phyloP scores from a whole-genome alignment of 352 stramenopile genomes.

The Globisporangium echinulatum region DNA sequence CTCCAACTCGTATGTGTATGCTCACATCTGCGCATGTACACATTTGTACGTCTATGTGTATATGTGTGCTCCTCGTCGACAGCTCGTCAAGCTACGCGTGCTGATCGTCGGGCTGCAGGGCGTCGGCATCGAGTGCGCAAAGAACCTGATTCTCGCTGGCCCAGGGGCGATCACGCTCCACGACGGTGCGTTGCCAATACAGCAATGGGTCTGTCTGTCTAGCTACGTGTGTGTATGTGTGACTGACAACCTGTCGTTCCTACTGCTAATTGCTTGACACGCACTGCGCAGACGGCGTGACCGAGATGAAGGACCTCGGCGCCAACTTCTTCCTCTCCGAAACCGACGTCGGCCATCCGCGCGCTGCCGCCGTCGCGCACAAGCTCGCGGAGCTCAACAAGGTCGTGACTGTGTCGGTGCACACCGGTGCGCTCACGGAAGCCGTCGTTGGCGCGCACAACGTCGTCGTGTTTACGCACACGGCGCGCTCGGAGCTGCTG shows the following conservation, averaged over 20 bases:
- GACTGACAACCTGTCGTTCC: constrained; percentile 1
- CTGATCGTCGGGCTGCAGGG: constrained; percentile 83
- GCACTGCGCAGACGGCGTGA: constrained; percentile 39
- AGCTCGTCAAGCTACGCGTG: constrained; percentile 79
- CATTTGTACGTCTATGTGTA: neutral
- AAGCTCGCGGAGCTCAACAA: constrained; percentile 91
- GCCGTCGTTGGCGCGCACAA: constrained; percentile 66
- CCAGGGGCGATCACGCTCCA: constrained; percentile 84
- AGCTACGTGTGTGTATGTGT: neutral
- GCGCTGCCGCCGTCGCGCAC: constrained; percentile 54
- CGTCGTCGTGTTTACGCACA: constrained; percentile 87
- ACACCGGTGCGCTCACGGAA: constrained; percentile 60
- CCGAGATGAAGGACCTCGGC: constrained; percentile 84
- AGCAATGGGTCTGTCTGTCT: neutral
- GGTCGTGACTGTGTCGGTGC: constrained; percentile 78
- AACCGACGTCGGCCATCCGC: constrained; percentile 63
- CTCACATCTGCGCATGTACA: neutral
- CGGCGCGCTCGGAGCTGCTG: constrained; percentile 63
- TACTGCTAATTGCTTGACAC: neutral
- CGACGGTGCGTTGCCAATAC: constrained; percentile 30
- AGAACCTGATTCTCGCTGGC: constrained; percentile 92
- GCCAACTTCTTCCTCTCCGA: constrained; percentile 92
- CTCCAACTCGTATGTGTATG: neutral
- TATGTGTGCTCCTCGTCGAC: constrained; percentile 1
- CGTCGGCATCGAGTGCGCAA: constrained; percentile 87